Evolutionary conservation across 139 green algal genomes (phyloP), one percentile per base, ranked within the genome.

Genomic region (Chlorella ohadii): DNA sequence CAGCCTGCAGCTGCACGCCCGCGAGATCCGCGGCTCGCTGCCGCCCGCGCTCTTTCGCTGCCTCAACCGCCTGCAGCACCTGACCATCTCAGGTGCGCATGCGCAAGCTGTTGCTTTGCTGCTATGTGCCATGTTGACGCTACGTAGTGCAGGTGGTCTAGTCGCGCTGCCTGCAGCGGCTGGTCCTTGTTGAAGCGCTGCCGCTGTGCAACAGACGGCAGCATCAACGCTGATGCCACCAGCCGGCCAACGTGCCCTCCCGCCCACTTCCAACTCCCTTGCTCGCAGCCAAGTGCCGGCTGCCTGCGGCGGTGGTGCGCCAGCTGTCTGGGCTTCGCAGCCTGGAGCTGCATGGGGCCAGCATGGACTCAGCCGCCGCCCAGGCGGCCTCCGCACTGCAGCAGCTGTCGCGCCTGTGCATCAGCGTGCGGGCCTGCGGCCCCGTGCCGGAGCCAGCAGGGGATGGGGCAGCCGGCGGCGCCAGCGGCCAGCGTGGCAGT

Each of bases 341-440:
- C 78, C 78, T 83, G 78, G 78, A 83, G 78, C 78, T 83, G 41
- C 63, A 83, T 25, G 78, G 78, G 3, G 78, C 64, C n/a, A 66
- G 41, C 63, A 74, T 83, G 63, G 64, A 75, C 27, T 4, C 31
- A 15, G 31, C 47, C 3, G 78, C 63, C 1, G 78, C 78, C 19
- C 27, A 63, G n/a, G 78, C 64, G 41, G 78, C 78, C 7, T 31
- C n/a, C 5, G 61, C 39, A 4, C 41, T 83, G 63, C 63, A 75
- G 63, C 78, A 83, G 20, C 78, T 83, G 23, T 76, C 78, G 4
- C 78, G 64, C n/a, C 78, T 83, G 38, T 63, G 55, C 57, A 72
- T 82, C 76, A 82, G 57, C 59, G 59, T 82, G 59, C 56, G 57
- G 36, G 36, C 39, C 70, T 77, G 41, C 25, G 27, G 59, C 20